Percentiles rank a stretch among this genome's conserved stretches.
phyloP scores from a whole-genome alignment of 352 stramenopile genomes.

The Peronospora belbahrii region DNA sequence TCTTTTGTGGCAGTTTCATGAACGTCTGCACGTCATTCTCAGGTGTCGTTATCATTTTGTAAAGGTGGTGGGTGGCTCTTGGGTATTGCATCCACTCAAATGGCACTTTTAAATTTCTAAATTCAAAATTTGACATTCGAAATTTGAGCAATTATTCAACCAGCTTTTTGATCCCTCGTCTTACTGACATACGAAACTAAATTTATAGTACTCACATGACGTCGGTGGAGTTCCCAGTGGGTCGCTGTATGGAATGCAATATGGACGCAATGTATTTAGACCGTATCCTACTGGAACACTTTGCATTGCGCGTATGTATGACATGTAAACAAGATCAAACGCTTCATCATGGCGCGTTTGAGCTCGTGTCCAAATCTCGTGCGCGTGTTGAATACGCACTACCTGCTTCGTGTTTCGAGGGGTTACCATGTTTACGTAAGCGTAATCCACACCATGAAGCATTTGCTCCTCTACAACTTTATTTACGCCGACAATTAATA shows the following conservation, averaged over 20 bases:
- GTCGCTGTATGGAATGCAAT: constrained; percentile 43
- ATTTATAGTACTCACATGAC: background rate
- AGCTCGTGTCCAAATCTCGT: constrained; percentile 52
- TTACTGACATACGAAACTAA: constrained; percentile 3
- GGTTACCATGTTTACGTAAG: constrained; percentile 40
- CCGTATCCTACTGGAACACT: constrained; percentile 37
- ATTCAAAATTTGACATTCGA: too few species aligned
- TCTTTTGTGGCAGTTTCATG: constrained; percentile 87
- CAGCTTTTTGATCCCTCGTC: too few species aligned
- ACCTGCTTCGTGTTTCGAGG: constrained; percentile 51
- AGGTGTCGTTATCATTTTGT: constrained; percentile 14
- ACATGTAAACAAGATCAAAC: constrained; percentile 54
- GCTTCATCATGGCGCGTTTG: constrained; percentile 41
- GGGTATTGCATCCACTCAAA: too few species aligned
- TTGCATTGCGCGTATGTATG: constrained; percentile 50
- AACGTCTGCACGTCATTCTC: constrained; percentile 23
- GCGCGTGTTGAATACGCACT: constrained; percentile 52
- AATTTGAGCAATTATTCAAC: too few species aligned
- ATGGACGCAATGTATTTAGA: constrained; percentile 45
- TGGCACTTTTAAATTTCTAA: too few species aligned
- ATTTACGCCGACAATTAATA: constrained; percentile 43
- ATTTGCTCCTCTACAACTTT: constrained; percentile 62
- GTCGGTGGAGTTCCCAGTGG: constrained; percentile 20
- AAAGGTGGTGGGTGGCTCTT: too few species aligned
- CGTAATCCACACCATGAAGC: constrained; percentile 57